These are phyloP conservation scores for Allantophomopsis lycopodina DNA, from an alignment of 2,329 filamentous ascomycete species.

Conservation along the genomic window DNA sequence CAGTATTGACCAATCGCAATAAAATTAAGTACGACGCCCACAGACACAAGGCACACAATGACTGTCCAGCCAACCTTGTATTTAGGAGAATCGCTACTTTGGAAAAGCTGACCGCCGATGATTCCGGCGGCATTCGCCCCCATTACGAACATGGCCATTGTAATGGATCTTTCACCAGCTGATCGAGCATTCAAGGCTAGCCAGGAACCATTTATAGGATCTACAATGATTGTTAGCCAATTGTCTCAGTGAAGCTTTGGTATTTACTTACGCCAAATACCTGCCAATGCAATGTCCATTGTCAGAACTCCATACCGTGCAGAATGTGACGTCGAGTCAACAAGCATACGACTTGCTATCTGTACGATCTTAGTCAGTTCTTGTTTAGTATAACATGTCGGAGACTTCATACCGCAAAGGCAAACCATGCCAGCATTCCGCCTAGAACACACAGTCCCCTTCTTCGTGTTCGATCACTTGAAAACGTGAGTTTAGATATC, in stretches of 20 bases:
- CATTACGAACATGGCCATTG: slow-evolving; percentile 3
- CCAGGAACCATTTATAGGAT: background rate
- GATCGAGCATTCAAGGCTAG: background rate
- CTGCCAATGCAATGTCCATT: background rate
- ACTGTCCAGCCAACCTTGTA: slow-evolving; percentile 1
- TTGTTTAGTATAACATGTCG: no score
- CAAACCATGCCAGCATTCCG: no score
- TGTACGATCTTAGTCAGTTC: no score
- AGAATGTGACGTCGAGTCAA: no score
- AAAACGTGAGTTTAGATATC: no score
- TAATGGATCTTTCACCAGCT: background rate
- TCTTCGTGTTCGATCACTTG: no score
- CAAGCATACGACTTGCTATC: no score
- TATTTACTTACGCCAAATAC: background rate
- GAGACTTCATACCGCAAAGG: no score
- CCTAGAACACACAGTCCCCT: no score
- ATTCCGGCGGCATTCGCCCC: slow-evolving; percentile 1
- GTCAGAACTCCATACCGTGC: background rate
- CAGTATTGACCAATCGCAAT: background rate
- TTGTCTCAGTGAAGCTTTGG: background rate
- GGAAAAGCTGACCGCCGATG: slow-evolving; percentile 1
- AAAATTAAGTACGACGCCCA: background rate
- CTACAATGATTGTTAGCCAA: background rate
- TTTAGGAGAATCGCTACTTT: background rate
- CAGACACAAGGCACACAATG: slow-evolving; percentile 1